Base-by-base conservation (phyloP, 192 early-diverging fungal species). In the Chytriomyces sp. region DNA sequence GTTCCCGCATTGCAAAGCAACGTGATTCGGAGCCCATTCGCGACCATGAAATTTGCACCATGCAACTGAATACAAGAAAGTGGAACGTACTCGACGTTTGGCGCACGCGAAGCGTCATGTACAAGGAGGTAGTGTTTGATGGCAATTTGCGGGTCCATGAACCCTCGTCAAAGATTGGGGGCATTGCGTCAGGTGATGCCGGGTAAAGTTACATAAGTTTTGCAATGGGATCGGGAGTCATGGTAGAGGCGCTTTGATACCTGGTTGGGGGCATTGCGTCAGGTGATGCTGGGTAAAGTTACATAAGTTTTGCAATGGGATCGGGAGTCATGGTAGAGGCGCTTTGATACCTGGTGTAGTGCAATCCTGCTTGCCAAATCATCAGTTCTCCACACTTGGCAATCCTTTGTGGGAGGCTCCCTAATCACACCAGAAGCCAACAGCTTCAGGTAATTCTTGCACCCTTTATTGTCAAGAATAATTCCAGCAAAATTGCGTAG, bases 71-170 rank as follows among this genome's bases (percentile, higher is more conserved):
- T 32, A 58, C 22, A 14, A 58, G 31, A 5, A 58, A 60, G n/a
- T 28, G n/a, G n/a, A n/a, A n/a, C n/a, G n/a, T 65, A 73, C 75
- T 72, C 74, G 6, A 68, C 72, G 34, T 59, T 39, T 7, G 61
- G 57, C 33, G 84, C 76, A 59, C 72, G 74, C 32, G 85, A 69
- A 25, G 84, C 85, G 69, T 99, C 97, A 75, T 99, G 94, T 5
- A 98, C 73, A 19, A 99, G 75, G 32, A 98, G 75, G 70, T 91
- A 93, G 76, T 91, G 91, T 57, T 92, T 85, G 10, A 68, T 39
- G n/a, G 95, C 73, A 36, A 95, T 73, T 60, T 85, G 86, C 6
- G 90, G 83, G n/a, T 94, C 94, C 59, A 94, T 80, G 77, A 84
- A 96, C 12, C 90, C 61, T 85, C 86, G 25, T 90, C 82, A 67